Evolutionary conservation across 139 green algal genomes (phyloP).

Genomic region (Pleodorina starrii): DNA sequence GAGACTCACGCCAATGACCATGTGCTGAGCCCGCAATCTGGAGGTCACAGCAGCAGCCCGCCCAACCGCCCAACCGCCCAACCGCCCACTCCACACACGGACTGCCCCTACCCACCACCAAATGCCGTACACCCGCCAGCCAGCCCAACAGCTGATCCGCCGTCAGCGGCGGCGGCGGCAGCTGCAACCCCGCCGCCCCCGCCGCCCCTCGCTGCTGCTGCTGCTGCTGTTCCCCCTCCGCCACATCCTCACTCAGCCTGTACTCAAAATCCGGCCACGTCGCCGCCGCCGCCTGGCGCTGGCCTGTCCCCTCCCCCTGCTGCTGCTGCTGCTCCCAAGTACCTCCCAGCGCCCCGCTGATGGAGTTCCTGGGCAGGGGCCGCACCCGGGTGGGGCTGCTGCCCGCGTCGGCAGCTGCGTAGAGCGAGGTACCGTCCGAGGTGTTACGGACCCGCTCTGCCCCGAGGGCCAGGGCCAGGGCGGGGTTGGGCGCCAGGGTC

Average conservation of each 20-base stretch:
- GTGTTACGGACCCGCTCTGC: too few relatives aligned
- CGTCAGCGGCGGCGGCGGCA: not conserved
- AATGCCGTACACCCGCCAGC: conserved; percentile 5
- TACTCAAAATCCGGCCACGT: conserved; percentile 32
- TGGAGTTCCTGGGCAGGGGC: too few relatives aligned
- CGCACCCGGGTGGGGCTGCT: too few relatives aligned
- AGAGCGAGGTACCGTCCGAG: too few relatives aligned
- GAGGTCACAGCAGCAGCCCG: too few relatives aligned
- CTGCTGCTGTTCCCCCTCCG: not conserved
- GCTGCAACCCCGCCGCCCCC: not conserved
- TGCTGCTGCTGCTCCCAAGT: not conserved
- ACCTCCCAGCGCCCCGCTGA: not conserved
- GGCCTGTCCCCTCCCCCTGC: too few relatives aligned
- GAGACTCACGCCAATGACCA: too few relatives aligned
- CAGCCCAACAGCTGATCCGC: conserved; percentile 24
- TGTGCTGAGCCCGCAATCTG: too few relatives aligned
- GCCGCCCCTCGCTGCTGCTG: not conserved
- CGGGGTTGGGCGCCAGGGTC: too few relatives aligned
- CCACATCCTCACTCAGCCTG: not conserved
- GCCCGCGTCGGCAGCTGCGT: too few relatives aligned
- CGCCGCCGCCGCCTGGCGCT: not conserved
- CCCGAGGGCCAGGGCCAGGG: too few relatives aligned
- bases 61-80: too few relatives aligned
- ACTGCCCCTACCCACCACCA: not conserved
- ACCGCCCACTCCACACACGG: not conserved